A percentile compares a stretch with the other conserved stretches of the same genome.
These are phyloP conservation scores for Podila epicladia DNA, from an alignment of 192 early-diverging fungal species.

Conservation along the genomic window DNA sequence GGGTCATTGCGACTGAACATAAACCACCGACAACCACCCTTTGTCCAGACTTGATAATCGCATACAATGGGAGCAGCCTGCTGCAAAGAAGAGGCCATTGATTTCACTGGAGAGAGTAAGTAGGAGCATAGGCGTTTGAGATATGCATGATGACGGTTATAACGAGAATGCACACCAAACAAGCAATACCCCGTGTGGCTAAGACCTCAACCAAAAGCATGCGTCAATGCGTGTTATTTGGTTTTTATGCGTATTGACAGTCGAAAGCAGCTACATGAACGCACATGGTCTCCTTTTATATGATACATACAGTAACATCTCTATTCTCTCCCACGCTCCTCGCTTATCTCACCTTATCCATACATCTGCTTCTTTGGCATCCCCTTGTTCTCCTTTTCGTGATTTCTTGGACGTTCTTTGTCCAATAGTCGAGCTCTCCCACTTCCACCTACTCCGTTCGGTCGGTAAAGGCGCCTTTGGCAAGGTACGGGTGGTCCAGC, in stretches of 20 bases:
- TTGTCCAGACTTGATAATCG: not conserved
- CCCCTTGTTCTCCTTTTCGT: not conserved
- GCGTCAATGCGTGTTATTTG: no score
- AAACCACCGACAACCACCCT: not conserved
- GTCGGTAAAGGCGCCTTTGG: slow-evolving; percentile 98
- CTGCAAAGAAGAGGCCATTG: slow-evolving; percentile 71
- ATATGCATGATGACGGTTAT: no score
- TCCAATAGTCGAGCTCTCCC: slow-evolving; percentile 77
- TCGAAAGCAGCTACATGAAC: no score
- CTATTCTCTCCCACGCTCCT: no score
- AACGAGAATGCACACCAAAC: no score
- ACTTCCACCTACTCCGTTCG: slow-evolving; percentile 90
- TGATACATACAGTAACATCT: no score
- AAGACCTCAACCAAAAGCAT: no score
- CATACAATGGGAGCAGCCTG: slow-evolving; percentile 57
- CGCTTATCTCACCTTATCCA: not conserved
- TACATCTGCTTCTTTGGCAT: not conserved
- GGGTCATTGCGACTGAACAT: not conserved
- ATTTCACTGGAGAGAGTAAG: slow-evolving; percentile 78
- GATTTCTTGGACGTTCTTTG: not conserved
- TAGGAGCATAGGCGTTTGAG: not conserved
- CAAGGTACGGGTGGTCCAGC: slow-evolving; percentile 94
- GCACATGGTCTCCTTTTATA: no score
- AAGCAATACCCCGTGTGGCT: no score
- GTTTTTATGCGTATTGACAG: no score